These are phyloP conservation scores for Geotrichum bryndzae DNA, from an alignment of 1,139 yeast genomes.

Conservation along the genomic window DNA sequence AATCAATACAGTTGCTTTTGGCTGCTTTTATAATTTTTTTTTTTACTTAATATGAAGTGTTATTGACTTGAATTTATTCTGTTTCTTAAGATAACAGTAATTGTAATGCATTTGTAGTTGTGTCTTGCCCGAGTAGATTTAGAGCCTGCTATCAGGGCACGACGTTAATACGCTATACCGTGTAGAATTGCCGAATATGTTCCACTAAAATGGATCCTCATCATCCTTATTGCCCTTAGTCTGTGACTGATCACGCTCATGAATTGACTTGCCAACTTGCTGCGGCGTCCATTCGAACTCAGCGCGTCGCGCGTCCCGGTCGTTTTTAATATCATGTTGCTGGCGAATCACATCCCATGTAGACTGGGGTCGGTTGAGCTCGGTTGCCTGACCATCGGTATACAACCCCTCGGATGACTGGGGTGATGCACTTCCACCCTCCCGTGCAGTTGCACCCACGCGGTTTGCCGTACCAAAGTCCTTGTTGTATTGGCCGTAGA, in stretches of 20 bases:
- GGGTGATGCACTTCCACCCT: not conserved
- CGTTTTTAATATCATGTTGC: not conserved
- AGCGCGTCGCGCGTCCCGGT: not conserved
- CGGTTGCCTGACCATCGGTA: not conserved
- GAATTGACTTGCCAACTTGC: not conserved
- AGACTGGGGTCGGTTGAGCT: not conserved
- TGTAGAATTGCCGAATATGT: not conserved
- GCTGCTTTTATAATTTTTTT: not conserved
- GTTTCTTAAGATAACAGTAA: not conserved
- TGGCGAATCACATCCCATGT: not conserved
- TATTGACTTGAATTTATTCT: not conserved
- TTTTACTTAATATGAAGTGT: not conserved
- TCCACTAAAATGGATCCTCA: not conserved
- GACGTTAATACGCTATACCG: not conserved
- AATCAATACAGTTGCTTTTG: not conserved
- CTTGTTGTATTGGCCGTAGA: constrained; percentile 7
- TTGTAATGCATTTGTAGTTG: not conserved
- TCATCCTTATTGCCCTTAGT: not conserved
- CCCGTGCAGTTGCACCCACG: not conserved
- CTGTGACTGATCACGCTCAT: not conserved
- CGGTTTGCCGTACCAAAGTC: not conserved
- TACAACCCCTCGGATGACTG: not conserved
- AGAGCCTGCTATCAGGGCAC: not conserved
- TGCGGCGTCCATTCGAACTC: not conserved
- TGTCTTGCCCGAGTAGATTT: not conserved